phyloP scores from a whole-genome alignment of 208 protist species.

The Acanthamoeba comandoni region DNA sequence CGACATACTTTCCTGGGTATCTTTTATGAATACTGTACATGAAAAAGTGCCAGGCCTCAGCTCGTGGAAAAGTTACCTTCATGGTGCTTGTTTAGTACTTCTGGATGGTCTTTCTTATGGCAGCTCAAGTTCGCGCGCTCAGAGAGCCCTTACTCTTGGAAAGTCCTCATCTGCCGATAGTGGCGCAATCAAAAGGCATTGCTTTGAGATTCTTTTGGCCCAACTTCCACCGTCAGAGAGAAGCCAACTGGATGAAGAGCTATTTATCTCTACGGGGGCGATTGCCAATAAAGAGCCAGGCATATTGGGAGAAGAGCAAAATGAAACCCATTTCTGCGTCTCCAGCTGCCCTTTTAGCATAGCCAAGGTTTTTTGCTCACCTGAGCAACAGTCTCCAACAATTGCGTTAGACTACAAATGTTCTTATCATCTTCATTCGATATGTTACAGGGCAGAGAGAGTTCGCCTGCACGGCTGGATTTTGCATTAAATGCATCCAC shows the following conservation, averaged over 20 bases:
- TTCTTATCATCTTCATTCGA: too few species aligned
- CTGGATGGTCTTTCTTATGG: slow-evolving; percentile 93
- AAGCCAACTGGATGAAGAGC: slow-evolving; percentile 21
- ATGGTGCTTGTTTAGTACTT: slow-evolving; percentile 95
- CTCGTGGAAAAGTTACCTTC: slow-evolving; percentile 89
- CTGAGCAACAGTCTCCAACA: not conserved
- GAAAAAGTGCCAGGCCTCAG: not conserved
- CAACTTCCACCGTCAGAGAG: slow-evolving; percentile 30
- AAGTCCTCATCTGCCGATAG: not conserved
- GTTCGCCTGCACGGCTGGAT: slow-evolving; percentile 16
- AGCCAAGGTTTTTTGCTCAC: slow-evolving; percentile 7
- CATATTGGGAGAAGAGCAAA: too few species aligned
- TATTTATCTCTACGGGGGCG: not conserved
- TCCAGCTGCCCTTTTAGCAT: slow-evolving; percentile 53
- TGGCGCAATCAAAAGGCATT: slow-evolving; percentile 32
- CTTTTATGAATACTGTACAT: slow-evolving; percentile 90
- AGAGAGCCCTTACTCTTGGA: not conserved
- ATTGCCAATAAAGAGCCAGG: too few species aligned
- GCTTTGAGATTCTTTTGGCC: slow-evolving; percentile 58
- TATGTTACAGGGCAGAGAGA: too few species aligned
- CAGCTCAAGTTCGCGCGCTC: not conserved
- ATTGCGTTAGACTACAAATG: too few species aligned
- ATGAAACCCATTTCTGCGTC: not conserved
- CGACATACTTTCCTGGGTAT: slow-evolving; percentile 96
- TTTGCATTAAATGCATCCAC: slow-evolving; percentile 95